Conservation (phyloP, 2,329 filamentous ascomycete genomes). For the Hirsutella minnesotensis region DNA sequence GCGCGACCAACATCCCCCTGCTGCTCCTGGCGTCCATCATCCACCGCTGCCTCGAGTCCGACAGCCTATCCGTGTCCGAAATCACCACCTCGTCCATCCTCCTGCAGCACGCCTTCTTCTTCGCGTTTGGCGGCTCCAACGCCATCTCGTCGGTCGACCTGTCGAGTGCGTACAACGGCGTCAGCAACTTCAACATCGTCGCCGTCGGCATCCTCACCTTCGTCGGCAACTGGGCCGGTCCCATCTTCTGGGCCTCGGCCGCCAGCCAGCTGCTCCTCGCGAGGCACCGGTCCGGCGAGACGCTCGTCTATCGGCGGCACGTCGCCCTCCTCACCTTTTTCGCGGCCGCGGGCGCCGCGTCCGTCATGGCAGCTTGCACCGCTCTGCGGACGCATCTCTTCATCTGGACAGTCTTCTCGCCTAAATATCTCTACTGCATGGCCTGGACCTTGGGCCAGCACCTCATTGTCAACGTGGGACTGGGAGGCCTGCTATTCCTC, state of each 20-base stretch:
- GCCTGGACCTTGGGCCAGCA: slow-evolving; percentile 82
- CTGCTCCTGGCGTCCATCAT: slow-evolving; percentile 62
- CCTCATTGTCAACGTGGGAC: slow-evolving; percentile 54
- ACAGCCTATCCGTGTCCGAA: slow-evolving; percentile 40
- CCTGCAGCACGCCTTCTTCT: slow-evolving; percentile 74
- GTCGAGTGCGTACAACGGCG: slow-evolving; percentile 88
- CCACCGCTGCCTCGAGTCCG: slow-evolving; percentile 34
- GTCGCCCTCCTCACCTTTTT: slow-evolving; percentile 59
- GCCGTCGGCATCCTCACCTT: slow-evolving; percentile 78
- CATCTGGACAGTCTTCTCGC: slow-evolving; percentile 97
- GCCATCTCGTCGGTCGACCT: slow-evolving; percentile 93
- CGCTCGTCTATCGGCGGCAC: slow-evolving; percentile 35
- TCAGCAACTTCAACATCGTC: slow-evolving; percentile 68
- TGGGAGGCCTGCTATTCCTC: slow-evolving; percentile 48
- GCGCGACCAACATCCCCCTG: slow-evolving; percentile 73
- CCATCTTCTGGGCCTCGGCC: slow-evolving; percentile 74
- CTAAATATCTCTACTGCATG: slow-evolving; percentile 87
- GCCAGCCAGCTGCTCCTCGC: slow-evolving; percentile 47
- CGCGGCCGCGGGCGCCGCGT: slow-evolving; percentile 48
- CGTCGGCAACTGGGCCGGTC: slow-evolving; percentile 79
- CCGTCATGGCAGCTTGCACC: slow-evolving; percentile 83
- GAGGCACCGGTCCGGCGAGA: slow-evolving; percentile 13
- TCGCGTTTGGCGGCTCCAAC: slow-evolving; percentile 82
- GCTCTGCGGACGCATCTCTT: slow-evolving; percentile 79
- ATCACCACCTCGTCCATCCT: slow-evolving; percentile 62